A percentile compares a stretch with the other conserved stretches of the same genome.
Conservation (phyloP, 139 green algal genomes). For the Monoraphidium neglectum region DNA sequence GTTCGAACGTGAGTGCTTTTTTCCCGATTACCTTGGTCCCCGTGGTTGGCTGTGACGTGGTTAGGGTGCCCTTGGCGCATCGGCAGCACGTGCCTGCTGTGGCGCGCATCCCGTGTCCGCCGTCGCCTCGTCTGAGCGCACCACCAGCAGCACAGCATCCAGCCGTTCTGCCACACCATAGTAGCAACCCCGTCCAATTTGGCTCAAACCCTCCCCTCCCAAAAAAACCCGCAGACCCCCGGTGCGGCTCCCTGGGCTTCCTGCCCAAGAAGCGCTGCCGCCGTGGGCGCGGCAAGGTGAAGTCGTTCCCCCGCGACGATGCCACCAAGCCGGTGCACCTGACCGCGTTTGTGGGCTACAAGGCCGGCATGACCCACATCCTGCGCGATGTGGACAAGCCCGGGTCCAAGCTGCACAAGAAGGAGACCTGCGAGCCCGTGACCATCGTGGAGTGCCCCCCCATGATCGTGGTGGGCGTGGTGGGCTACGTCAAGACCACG, state of each 20-base stretch:
- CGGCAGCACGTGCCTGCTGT: background rate
- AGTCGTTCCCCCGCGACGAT: slow-evolving; percentile 96
- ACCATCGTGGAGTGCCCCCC: slow-evolving; percentile 97
- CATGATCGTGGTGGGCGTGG: slow-evolving; percentile 97
- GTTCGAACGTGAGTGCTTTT: slow-evolving; percentile 84
- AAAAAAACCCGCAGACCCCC: slow-evolving; percentile 69
- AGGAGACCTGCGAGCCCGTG: slow-evolving; percentile 97
- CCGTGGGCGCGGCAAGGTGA: slow-evolving; percentile 91
- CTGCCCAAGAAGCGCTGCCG: slow-evolving; percentile 98
- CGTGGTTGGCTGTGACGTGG: background rate
- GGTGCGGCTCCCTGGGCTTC: slow-evolving; percentile 97
- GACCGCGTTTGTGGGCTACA: slow-evolving; percentile 97
- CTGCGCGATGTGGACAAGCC: slow-evolving; percentile 98
- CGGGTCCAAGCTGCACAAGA: slow-evolving; percentile 99
- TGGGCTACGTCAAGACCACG: slow-evolving; percentile 97
- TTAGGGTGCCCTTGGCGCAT: background rate
- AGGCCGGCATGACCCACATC: slow-evolving; percentile 98
- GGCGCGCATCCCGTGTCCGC: background rate
- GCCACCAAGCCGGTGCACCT: slow-evolving; percentile 87
- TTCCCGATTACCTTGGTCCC: background rate
- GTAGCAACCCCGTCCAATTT: background rate
- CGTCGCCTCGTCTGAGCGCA: background rate
- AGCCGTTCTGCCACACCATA: background rate
- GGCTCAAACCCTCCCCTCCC: background rate
- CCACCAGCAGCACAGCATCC: background rate